Conservation (phyloP, 352 stramenopile species). For the Pythium vanterpoolii region DNA sequence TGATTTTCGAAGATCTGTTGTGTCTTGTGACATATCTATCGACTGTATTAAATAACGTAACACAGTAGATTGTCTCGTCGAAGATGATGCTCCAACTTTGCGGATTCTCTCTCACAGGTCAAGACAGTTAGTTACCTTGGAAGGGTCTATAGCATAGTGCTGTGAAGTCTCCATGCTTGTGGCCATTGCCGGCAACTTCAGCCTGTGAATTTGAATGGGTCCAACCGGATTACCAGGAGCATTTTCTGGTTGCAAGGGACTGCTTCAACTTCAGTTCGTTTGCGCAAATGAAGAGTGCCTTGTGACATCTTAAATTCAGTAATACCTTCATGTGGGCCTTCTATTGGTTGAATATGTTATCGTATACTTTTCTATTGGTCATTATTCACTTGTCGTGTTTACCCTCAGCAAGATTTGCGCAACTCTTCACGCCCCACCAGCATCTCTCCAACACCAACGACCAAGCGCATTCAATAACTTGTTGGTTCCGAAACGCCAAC, state of each 20-base stretch:
- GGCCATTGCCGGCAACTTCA: too few relatives aligned
- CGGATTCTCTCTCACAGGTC: too few relatives aligned
- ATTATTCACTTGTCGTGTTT: neutral
- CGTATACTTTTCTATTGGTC: neutral
- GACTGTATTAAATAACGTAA: neutral
- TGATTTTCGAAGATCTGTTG: neutral
- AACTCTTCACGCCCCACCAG: slow-evolving; percentile 24
- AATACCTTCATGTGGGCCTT: neutral
- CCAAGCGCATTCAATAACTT: slow-evolving; percentile 2
- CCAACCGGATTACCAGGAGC: neutral
- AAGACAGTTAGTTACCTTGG: too few relatives aligned
- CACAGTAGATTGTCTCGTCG: too few relatives aligned
- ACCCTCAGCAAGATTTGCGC: slow-evolving; percentile 19
- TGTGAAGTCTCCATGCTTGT: too few relatives aligned
- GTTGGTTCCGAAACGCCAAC: slow-evolving; percentile 1
- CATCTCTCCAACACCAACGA: slow-evolving; percentile 6
- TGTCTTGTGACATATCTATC: neutral
- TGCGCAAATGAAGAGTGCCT: neutral
- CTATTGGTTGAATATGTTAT: neutral
- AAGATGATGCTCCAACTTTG: too few relatives aligned
- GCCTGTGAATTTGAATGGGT: too few relatives aligned
- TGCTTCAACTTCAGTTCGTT: neutral
- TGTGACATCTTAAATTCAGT: neutral
- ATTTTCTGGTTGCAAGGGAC: neutral
- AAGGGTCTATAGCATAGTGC: too few relatives aligned